These are phyloP conservation scores for Hypoxylon rickii DNA, from an alignment of 495 filamentous ascomycete species.

Conservation along the genomic window DNA sequence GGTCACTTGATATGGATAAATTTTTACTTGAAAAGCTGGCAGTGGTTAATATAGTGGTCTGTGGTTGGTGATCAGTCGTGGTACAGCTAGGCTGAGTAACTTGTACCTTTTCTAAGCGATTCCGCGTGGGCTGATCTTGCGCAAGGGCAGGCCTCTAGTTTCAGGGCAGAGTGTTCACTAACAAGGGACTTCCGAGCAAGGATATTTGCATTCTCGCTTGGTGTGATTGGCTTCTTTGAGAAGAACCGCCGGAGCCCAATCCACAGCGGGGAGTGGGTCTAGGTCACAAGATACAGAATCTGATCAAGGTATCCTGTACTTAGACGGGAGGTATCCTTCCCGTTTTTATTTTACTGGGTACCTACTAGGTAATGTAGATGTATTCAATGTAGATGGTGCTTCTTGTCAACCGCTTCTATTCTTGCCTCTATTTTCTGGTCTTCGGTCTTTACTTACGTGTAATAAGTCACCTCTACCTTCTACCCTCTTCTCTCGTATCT, in stretches of 20 bases:
- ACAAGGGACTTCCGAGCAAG: conserved; percentile 21
- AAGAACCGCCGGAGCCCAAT: conserved; percentile 33
- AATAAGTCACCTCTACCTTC: no score
- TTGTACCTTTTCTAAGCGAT: conserved; percentile 20
- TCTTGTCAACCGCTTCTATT: no score
- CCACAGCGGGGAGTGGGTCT: conserved; percentile 28
- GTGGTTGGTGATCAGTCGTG: conserved; percentile 18
- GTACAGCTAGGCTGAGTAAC: conserved; percentile 18
- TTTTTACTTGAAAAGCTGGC: no score
- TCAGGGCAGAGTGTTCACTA: conserved; percentile 28
- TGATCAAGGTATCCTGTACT: conserved; percentile 26
- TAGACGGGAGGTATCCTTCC: conserved; percentile 16
- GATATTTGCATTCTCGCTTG: not conserved
- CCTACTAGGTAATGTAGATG: no score
- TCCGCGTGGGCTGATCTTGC: conserved; percentile 30
- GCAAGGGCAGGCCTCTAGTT: conserved; percentile 31
- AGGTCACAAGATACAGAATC: conserved; percentile 37
- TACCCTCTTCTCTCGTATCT: no score
- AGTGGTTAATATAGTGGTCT: no score
- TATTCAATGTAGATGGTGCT: no score
- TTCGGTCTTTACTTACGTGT: no score
- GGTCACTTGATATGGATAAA: conserved; percentile 37
- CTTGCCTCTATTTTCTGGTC: no score
- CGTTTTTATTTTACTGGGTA: no score
- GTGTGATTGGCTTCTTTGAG: conserved; percentile 15